Evolutionary conservation across 2,329 filamentous ascomycete genomes (phyloP).

Genomic region (Sclerotinia minor): DNA sequence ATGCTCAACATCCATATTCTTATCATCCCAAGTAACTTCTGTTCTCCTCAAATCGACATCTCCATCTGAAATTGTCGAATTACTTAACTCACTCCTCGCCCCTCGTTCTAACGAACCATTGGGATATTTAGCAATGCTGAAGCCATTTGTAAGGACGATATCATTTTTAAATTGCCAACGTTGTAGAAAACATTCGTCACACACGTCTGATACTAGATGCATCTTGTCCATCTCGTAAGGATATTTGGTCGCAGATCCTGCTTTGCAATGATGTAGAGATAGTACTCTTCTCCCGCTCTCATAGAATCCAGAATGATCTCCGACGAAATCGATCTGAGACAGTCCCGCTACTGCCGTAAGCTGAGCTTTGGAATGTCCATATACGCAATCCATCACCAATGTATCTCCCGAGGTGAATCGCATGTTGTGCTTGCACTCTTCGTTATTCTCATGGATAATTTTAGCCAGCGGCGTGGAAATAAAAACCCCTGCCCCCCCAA

Average conservation of each 20-base stretch:
- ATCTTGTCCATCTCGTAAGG: conserved; percentile 41
- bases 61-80: not conserved
- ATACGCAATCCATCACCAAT: conserved; percentile 41
- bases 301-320: conserved; percentile 41
- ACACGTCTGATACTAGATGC: conserved; percentile 39
- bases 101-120: conserved; percentile 10
- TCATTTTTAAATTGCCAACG: conserved; percentile 48
- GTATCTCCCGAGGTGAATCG: conserved; percentile 39
- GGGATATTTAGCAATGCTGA: conserved; percentile 46
- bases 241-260: conserved; percentile 35
- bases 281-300: conserved; percentile 39
- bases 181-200: conserved; percentile 47
- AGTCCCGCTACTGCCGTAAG: conserved; percentile 36
- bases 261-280: conserved; percentile 41
- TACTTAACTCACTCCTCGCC: not conserved
- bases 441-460: conserved; percentile 33
- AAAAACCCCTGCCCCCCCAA: conserved; percentile 40
- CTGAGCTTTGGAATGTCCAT: conserved; percentile 34
- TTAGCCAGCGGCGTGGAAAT: conserved; percentile 37
- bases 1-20: conserved; percentile 48
- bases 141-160: conserved; percentile 49
- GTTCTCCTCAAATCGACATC: conserved; percentile 41
- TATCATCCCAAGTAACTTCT: conserved; percentile 46
- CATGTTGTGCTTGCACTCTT: conserved; percentile 36
- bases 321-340: conserved; percentile 40